Evolutionary conservation across 345 rosid genomes (phyloP).

Genomic region (Nasturtium officinale): DNA sequence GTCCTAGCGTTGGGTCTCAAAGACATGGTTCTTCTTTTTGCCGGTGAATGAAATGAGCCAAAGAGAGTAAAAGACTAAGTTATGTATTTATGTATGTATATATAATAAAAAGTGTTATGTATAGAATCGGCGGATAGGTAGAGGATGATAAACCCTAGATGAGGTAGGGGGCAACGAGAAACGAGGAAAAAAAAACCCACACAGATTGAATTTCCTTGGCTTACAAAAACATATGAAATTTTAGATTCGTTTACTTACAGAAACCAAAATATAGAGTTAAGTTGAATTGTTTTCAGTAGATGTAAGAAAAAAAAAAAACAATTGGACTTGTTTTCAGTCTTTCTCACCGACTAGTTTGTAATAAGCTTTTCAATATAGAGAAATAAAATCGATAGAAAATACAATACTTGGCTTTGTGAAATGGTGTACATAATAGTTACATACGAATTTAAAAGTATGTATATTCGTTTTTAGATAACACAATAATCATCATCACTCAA

Average conservation of each 20-base stretch:
- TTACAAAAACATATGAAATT: neutral
- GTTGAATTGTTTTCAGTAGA: neutral
- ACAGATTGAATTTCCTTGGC: conserved; percentile 29
- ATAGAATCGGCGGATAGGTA: conserved; percentile 33
- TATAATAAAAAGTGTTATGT: conserved; percentile 6
- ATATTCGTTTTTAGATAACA: conserved; percentile 19
- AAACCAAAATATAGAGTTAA: neutral
- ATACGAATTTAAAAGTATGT: conserved; percentile 15
- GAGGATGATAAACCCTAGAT: conserved; percentile 37
- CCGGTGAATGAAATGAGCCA: neutral
- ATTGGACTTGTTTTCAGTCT: no score
- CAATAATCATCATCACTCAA: conserved; percentile 14
- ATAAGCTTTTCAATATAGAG: neutral
- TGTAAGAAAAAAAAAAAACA: no score
- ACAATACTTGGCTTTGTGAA: neutral
- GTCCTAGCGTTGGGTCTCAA: conserved; percentile 75
- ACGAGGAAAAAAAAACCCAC: neutral
- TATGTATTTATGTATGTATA: neutral
- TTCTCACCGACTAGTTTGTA: neutral
- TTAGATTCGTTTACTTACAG: conserved; percentile 1
- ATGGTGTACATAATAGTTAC: no score
- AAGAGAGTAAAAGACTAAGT: neutral
- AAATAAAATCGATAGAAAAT: neutral
- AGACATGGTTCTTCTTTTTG: conserved; percentile 51
- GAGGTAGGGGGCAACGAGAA: conserved; percentile 28